phyloP scores from a whole-genome alignment of 306 rosid genomes.

The Oxytropis ochrocephala region DNA sequence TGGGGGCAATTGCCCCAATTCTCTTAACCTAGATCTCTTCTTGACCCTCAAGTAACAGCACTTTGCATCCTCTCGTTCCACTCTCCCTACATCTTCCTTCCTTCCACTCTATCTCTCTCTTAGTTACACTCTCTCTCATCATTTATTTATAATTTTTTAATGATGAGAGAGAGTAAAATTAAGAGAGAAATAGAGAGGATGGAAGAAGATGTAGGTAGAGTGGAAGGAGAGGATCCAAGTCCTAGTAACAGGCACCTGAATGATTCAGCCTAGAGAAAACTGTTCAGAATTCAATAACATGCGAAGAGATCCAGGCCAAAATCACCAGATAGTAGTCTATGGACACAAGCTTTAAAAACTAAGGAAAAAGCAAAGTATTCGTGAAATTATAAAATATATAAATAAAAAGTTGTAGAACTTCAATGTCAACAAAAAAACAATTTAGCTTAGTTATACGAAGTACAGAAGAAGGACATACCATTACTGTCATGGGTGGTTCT shows the following conservation, averaged over 20 bases:
- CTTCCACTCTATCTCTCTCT: no score
- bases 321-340: not conserved
- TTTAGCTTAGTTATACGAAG: not conserved
- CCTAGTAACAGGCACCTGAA: not conserved
- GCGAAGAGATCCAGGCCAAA: not conserved
- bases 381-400: not conserved
- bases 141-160: no score
- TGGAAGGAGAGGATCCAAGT: no score
- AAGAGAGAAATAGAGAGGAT: no score
- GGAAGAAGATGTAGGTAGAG: no score
- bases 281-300: not conserved
- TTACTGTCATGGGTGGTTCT: slow-evolving; percentile 46
- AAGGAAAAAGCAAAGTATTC: not conserved
- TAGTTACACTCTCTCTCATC: no score
- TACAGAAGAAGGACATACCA: slow-evolving; percentile 40
- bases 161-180: no score
- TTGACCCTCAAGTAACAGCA: no score
- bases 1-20: no score
- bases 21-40: no score
- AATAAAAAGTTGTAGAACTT: not conserved
- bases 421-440: not conserved
- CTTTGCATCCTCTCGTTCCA: no score
- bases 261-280: not conserved
- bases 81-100: no score
- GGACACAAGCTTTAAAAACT: not conserved